Conservation (phyloP, 345 rosid species). For the Theobroma cacao region DNA sequence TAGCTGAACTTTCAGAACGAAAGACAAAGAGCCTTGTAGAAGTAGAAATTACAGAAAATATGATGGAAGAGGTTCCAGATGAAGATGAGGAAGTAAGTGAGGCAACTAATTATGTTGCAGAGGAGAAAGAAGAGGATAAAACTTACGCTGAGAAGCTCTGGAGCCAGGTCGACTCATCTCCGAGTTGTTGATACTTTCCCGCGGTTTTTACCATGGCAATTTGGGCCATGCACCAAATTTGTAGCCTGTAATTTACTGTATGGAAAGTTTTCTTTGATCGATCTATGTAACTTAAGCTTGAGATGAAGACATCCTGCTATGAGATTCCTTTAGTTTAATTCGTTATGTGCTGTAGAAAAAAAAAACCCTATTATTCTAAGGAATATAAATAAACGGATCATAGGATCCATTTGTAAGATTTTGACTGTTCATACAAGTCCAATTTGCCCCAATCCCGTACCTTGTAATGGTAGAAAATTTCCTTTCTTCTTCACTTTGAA, state of each 20-base stretch:
- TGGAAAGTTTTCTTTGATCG: not conserved
- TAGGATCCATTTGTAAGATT: not conserved
- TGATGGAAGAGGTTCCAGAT: constrained; percentile 45
- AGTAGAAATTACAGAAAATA: constrained; percentile 37
- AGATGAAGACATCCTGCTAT: not conserved
- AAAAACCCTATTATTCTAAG: not conserved
- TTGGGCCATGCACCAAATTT: not conserved
- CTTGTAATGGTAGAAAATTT: not conserved
- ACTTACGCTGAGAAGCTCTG: constrained; percentile 70
- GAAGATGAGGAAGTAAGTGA: constrained; percentile 55
- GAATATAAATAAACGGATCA: not conserved
- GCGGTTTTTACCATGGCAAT: not conserved
- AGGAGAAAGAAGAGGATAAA: constrained; percentile 78
- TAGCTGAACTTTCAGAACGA: constrained; percentile 35
- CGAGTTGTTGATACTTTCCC: constrained; percentile 35
- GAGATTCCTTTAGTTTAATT: not conserved
- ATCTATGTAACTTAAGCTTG: not conserved
- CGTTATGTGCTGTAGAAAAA: not conserved
- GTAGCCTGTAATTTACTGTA: not conserved
- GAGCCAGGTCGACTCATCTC: constrained; percentile 67
- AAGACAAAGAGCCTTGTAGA: constrained; percentile 36
- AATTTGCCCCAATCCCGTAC: not conserved
- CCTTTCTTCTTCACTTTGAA: not conserved
- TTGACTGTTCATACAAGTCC: not conserved
- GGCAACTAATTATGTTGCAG: constrained; percentile 31